These are phyloP conservation scores for Aspergillus clavatus DNA, from an alignment of 2,329 filamentous ascomycete species.

Conservation along the genomic window DNA sequence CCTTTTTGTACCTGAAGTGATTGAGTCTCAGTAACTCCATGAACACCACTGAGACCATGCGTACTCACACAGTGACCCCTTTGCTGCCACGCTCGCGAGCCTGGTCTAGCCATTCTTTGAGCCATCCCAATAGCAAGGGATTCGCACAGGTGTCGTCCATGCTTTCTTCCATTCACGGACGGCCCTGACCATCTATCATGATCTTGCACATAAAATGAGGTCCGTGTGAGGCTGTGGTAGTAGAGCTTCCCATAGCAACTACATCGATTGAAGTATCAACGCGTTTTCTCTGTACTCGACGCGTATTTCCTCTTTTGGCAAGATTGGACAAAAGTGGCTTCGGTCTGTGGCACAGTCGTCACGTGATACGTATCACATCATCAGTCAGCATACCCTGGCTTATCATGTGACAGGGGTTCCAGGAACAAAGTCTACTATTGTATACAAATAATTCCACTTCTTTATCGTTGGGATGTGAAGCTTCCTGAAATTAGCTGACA, in stretches of 20 bases:
- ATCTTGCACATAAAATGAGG: slow-evolving; percentile 4
- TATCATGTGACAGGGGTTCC: too few species aligned
- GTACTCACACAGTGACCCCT: slow-evolving; percentile 52
- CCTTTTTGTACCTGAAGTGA: slow-evolving; percentile 61
- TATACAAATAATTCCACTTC: too few species aligned
- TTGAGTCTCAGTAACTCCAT: slow-evolving; percentile 7
- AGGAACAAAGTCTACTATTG: too few species aligned
- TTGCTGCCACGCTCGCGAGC: slow-evolving; percentile 67
- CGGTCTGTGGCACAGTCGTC: neutral
- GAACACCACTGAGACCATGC: too few species aligned
- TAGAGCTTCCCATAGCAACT: too few species aligned
- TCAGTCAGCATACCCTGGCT: too few species aligned
- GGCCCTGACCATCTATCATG: neutral
- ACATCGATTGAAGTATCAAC: too few species aligned
- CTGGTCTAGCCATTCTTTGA: slow-evolving; percentile 70
- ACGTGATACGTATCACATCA: neutral
- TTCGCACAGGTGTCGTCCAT: slow-evolving; percentile 55
- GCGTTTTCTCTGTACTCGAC: too few species aligned
- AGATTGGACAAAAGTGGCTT: neutral
- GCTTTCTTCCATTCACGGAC: neutral
- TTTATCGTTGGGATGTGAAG: too few species aligned
- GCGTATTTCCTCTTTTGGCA: neutral
- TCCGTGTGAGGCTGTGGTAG: too few species aligned
- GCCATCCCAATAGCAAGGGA: slow-evolving; percentile 65
- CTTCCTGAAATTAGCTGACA: too few species aligned